phyloP scores from a whole-genome alignment of 1,284 basidiomycete species.

The Malassezia globosa region DNA sequence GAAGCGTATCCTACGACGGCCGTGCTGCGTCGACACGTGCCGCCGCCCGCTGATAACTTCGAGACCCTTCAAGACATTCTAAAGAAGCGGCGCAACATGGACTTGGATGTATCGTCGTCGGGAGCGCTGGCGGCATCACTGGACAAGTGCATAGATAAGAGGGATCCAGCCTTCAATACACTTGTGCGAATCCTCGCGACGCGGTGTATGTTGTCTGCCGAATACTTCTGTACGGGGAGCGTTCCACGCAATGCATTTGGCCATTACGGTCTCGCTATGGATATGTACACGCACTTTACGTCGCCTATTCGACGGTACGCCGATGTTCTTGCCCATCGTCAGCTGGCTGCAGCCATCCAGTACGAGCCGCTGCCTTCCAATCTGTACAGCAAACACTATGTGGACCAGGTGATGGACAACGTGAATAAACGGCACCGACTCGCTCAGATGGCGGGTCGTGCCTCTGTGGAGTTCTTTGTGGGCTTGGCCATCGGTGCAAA shows the following conservation, averaged over 20 bases:
- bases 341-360: constrained; percentile 79
- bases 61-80: constrained; percentile 91
- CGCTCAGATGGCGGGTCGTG: constrained; percentile 91
- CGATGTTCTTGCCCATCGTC: constrained; percentile 90
- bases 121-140: constrained; percentile 78
- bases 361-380: constrained; percentile 71
- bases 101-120: constrained; percentile 82
- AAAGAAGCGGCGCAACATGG: constrained; percentile 69
- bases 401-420: constrained; percentile 73
- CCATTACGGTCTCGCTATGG: constrained; percentile 89
- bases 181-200: constrained; percentile 98
- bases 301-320: constrained; percentile 29
- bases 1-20: constrained; percentile 91
- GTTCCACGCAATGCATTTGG: constrained; percentile 83
- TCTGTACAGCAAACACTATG: constrained; percentile 75
- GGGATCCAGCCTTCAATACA: constrained; percentile 68
- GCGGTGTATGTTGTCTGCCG: constrained; percentile 92
- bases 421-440: constrained; percentile 87
- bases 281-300: constrained; percentile 98
- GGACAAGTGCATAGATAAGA: constrained; percentile 68
- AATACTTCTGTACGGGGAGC: constrained; percentile 93
- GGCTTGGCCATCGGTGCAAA: constrained; percentile 64
- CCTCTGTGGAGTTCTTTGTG: constrained; percentile 94
- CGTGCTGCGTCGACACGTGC: constrained; percentile 81
- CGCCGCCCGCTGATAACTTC: constrained; percentile 85